A percentile compares a stretch with the other conserved stretches of the same genome.
These are phyloP conservation scores for Betula pendula DNA, from an alignment of 306 rosid species.

Conservation along the genomic window DNA sequence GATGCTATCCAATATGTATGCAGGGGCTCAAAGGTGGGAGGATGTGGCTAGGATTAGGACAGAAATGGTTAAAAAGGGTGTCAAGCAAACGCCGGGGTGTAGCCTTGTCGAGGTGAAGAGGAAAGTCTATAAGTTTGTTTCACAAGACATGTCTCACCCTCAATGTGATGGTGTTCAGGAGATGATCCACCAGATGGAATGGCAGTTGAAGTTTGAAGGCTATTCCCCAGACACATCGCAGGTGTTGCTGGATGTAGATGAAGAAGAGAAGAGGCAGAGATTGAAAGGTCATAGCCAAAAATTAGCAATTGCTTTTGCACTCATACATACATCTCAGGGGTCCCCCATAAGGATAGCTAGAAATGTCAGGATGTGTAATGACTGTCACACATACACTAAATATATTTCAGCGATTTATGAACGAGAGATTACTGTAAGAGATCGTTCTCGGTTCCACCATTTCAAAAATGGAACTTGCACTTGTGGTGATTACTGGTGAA, in stretches of 20 bases:
- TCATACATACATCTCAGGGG: conserved; percentile 63
- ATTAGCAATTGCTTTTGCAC: conserved; percentile 79
- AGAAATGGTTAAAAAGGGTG: conserved; percentile 46
- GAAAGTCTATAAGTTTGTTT: conserved; percentile 64
- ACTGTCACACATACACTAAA: conserved; percentile 79
- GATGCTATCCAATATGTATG: conserved; percentile 71
- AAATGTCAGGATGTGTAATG: conserved; percentile 83
- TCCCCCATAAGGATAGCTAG: conserved; percentile 67
- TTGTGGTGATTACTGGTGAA: conserved; percentile 79
- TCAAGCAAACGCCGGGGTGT: conserved; percentile 64
- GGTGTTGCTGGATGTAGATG: conserved; percentile 67
- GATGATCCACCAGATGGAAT: conserved; percentile 95
- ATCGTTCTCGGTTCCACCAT: conserved; percentile 73
- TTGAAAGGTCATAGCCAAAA: conserved; percentile 79
- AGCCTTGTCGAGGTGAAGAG: conserved; percentile 76
- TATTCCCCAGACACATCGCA: conserved; percentile 71
- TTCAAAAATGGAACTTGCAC: conserved; percentile 86
- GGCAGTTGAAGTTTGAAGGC: conserved; percentile 92
- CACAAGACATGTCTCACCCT: conserved; percentile 67
- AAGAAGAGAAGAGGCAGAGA: conserved; percentile 80
- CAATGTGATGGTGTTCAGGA: conserved; percentile 40
- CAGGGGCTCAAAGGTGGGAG: conserved; percentile 62
- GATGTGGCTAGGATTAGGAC: conserved; percentile 62
- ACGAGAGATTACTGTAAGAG: conserved; percentile 68
- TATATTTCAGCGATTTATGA: conserved; percentile 60